Evolutionary conservation across 441 rosid genomes (phyloP), one percentile per base, ranked within the genome.

Genomic region (Raphanus hybrid): DNA sequence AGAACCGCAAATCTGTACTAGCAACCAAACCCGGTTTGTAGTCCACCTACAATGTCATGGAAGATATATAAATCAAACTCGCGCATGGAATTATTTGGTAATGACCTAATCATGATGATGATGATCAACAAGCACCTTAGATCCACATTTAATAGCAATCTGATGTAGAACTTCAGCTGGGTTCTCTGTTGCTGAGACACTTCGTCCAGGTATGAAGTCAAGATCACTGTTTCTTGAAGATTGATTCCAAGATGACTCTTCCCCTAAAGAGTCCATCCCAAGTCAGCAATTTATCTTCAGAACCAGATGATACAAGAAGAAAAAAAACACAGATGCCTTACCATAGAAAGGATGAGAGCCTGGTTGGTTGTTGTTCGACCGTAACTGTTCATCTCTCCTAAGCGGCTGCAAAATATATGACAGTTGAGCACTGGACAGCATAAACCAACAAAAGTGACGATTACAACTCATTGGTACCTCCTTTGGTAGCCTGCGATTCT

Each of bases 131-230:
- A 73, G 29, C 29, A 94, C 99, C 98, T 90, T 96, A 69, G 93
- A 69, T 80, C 98, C 97, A 86, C 97, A 92, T 80, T 87, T 91
- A 75, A 78, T 79, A 43, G 98, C 98, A 84, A 96, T 96, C 41
- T 84, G 94, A 76, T 86, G 95, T 78, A 96, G 80, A 71, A 81
- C 91, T 65, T 79, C 85, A 61, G 85, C 90, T 10, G 94, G 82
- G 80, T 87, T 83, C 78, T 94, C 98, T 70, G 86, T 84, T 81
- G 70, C 83, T 76, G 89, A 52, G 81, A 81, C 84, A 78, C 66
- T 82, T 77, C 84, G 90, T 73, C 87, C 93, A 72, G 85, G 80
- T 78, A 86, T 89, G 75, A 85, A 87, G 75, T 88, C 93, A 74
- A 86, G 74, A 82, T 88, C 96, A 83, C 84, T 89, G 83, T 81